A percentile compares a stretch with the other conserved stretches of the same genome.
These are phyloP conservation scores for Suillus americanus DNA, from an alignment of 768 basidiomycete species.

Conservation along the genomic window DNA sequence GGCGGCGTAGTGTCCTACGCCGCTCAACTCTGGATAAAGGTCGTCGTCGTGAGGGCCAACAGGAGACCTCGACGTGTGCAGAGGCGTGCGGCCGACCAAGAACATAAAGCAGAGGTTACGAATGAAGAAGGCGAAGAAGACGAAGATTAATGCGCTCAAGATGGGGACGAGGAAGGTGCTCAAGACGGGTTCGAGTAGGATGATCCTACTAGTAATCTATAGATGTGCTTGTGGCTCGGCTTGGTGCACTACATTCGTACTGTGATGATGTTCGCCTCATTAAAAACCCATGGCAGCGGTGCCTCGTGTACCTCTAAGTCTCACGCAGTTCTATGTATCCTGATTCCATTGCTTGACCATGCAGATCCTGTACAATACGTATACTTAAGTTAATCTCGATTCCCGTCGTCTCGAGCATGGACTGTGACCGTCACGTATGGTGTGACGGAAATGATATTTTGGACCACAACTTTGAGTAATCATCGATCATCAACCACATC, in stretches of 20 bases:
- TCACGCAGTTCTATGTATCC: not conserved
- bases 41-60: not conserved
- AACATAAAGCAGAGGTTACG: constrained; percentile 1
- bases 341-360: not conserved
- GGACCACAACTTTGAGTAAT: not conserved
- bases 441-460: not conserved
- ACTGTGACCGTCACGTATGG: not conserved
- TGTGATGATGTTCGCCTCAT: not conserved
- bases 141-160: constrained; percentile 15
- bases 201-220: not conserved
- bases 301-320: not conserved
- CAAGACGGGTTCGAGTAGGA: constrained; percentile 1
- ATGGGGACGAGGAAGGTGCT: constrained; percentile 6
- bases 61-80: constrained; percentile 3
- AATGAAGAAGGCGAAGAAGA: constrained; percentile 4
- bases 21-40: constrained; percentile 9
- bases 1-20: constrained; percentile 44
- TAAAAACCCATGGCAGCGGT: not conserved
- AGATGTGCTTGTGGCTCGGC: not conserved
- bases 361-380: not conserved
- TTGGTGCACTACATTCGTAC: not conserved
- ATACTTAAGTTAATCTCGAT: not conserved
- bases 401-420: not conserved
- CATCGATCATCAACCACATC: constrained; percentile 11
- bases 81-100: not conserved